Percentiles rank a stretch among this genome's conserved stretches.
phyloP scores from a whole-genome alignment of 192 early-diverging fungal genomes.

The Mortierella hygrophila region DNA sequence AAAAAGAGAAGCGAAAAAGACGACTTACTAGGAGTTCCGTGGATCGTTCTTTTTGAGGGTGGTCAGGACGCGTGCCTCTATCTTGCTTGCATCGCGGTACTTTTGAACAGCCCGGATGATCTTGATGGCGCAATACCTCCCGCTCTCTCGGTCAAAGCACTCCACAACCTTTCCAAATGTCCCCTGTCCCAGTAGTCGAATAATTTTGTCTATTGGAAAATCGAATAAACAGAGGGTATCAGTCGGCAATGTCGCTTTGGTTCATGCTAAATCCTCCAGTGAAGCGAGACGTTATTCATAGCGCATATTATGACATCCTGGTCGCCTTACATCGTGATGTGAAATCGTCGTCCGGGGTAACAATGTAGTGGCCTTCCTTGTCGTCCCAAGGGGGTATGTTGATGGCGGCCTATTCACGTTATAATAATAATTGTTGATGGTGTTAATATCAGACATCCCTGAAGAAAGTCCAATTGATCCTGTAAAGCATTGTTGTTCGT shows the following conservation, averaged over 20 bases:
- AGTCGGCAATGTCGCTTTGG: conserved; percentile 81
- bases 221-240: neutral
- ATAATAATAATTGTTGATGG: no score
- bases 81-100: conserved; percentile 92
- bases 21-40: conserved; percentile 79
- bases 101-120: conserved; percentile 95
- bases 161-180: conserved; percentile 98
- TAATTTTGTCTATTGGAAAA: conserved; percentile 77
- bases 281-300: conserved; percentile 74
- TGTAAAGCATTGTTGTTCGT: neutral
- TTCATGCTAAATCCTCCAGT: conserved; percentile 94
- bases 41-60: conserved; percentile 87
- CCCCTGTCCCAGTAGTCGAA: conserved; percentile 91
- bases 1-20: neutral
- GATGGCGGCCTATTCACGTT: conserved; percentile 8
- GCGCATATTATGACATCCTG: conserved; percentile 40
- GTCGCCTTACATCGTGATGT: conserved; percentile 77
- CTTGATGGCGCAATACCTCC: conserved; percentile 85
- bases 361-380: conserved; percentile 93
- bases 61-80: conserved; percentile 89
- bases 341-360: conserved; percentile 77
- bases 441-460: neutral
- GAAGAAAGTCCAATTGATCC: neutral
- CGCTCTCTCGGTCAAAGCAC: conserved; percentile 75
- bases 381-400: conserved; percentile 78